Evolutionary conservation across 2,329 filamentous ascomycete genomes (phyloP).

Genomic region (Helotiales sp.): DNA sequence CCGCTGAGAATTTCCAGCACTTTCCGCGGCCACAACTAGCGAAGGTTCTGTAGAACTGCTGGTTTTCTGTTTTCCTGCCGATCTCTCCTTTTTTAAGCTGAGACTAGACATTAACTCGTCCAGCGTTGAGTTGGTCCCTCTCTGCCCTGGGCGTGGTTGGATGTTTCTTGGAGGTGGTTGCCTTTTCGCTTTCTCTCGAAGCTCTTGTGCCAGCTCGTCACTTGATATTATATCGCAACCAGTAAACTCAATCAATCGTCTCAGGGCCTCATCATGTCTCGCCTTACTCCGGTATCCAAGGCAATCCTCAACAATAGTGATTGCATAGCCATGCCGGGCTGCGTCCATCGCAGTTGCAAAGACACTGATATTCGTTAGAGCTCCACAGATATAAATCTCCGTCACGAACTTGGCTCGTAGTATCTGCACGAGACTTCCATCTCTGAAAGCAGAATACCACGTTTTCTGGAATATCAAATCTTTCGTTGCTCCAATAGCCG

Average conservation of each 20-base stretch:
- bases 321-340: slow-evolving; percentile 82
- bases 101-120: slow-evolving; percentile 40
- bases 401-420: slow-evolving; percentile 87
- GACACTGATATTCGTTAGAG: slow-evolving; percentile 84
- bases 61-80: slow-evolving; percentile 13
- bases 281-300: slow-evolving; percentile 76
- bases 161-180: slow-evolving; percentile 26
- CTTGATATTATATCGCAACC: slow-evolving; percentile 42
- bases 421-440: slow-evolving; percentile 73
- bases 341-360: slow-evolving; percentile 93
- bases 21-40: slow-evolving; percentile 25
- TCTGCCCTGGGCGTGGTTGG: slow-evolving; percentile 26
- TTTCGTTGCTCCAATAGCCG: slow-evolving; percentile 47
- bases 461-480: slow-evolving; percentile 67
- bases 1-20: slow-evolving; percentile 26
- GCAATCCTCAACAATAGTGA: slow-evolving; percentile 87
- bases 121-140: slow-evolving; percentile 27
- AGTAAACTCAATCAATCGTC: slow-evolving; percentile 39
- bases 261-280: slow-evolving; percentile 59
- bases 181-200: slow-evolving; percentile 32
- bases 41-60: slow-evolving; percentile 20
- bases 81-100: slow-evolving; percentile 31
- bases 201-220: slow-evolving; percentile 35
- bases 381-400: slow-evolving; percentile 87
- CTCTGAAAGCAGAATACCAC: slow-evolving; percentile 86